A percentile compares a stretch with the other conserved stretches of the same genome.
Conservation (phyloP, 2,329 filamentous ascomycete species). For the Colletotrichum kahawae region DNA sequence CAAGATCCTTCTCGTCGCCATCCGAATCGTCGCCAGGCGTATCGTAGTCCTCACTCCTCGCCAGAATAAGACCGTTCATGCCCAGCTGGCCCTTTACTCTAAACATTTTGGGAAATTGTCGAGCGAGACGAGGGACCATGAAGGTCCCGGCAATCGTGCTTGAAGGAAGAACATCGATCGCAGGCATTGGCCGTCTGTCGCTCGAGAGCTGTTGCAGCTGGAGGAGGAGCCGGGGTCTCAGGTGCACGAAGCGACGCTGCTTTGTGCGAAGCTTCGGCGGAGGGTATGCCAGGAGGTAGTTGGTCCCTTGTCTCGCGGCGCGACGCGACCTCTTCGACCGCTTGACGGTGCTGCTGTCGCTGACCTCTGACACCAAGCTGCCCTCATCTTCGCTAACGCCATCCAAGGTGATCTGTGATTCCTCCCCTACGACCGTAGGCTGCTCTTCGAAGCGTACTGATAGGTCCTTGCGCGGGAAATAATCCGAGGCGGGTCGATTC, state of each 20-base stretch:
- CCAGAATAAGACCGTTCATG: conserved; percentile 72
- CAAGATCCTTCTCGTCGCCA: conserved; percentile 54
- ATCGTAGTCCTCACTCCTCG: conserved; percentile 72
- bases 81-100: conserved; percentile 67
- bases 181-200: conserved; percentile 67
- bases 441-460: conserved; percentile 53
- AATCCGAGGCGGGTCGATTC: conserved; percentile 41
- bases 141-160: conserved; percentile 60
- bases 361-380: conserved; percentile 50
- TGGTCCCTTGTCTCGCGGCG: conserved; percentile 60
- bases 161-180: conserved; percentile 76
- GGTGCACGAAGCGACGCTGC: conserved; percentile 69
- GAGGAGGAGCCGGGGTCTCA: conserved; percentile 71
- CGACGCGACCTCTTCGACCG: conserved; percentile 22
- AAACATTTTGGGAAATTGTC: conserved; percentile 68
- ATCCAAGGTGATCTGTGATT: conserved; percentile 14
- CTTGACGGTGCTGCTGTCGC: conserved; percentile 48
- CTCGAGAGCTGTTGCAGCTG: conserved; percentile 73
- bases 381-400: conserved; percentile 55
- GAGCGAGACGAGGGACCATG: conserved; percentile 63
- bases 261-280: conserved; percentile 62
- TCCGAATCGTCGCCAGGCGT: conserved; percentile 46
- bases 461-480: conserved; percentile 42
- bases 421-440: conserved; percentile 30
- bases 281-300: conserved; percentile 72